Evolutionary conservation across 371 early-diverging fungal genomes (phyloP).

Genomic region (Mortierella sp.): DNA sequence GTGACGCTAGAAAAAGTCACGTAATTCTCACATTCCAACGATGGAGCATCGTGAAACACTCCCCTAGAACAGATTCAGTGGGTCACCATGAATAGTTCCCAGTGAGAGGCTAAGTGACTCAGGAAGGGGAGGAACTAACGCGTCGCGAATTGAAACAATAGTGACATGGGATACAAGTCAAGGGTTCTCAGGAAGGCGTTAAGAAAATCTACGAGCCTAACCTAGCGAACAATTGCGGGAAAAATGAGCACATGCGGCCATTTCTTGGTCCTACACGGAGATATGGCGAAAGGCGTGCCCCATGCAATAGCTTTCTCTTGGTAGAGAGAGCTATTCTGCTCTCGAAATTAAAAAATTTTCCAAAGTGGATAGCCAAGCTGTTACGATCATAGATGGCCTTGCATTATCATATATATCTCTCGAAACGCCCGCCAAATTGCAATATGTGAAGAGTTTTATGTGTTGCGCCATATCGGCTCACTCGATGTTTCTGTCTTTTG

Average conservation of each 20-base stretch:
- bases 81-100: too few species aligned
- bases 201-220: too few species aligned
- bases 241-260: too few species aligned
- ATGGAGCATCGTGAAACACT: too few species aligned
- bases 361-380: neutral
- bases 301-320: too few species aligned
- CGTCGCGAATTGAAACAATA: neutral
- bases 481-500: neutral
- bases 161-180: neutral
- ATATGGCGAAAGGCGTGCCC: too few species aligned
- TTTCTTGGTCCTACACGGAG: neutral
- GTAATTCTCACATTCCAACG: too few species aligned
- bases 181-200: neutral
- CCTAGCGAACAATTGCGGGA: too few species aligned
- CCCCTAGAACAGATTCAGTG: too few species aligned
- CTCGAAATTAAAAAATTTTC: too few species aligned
- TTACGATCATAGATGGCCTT: neutral
- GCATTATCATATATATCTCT: slow-evolving; percentile 11
- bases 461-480: neutral
- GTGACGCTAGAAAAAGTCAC: too few species aligned
- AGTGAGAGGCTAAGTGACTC: neutral
- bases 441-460: neutral
- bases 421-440: neutral
- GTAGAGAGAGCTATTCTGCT: too few species aligned
- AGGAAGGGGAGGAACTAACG: neutral